Evolutionary conservation across 441 rosid genomes (phyloP).

Genomic region (Lepidium campestre): DNA sequence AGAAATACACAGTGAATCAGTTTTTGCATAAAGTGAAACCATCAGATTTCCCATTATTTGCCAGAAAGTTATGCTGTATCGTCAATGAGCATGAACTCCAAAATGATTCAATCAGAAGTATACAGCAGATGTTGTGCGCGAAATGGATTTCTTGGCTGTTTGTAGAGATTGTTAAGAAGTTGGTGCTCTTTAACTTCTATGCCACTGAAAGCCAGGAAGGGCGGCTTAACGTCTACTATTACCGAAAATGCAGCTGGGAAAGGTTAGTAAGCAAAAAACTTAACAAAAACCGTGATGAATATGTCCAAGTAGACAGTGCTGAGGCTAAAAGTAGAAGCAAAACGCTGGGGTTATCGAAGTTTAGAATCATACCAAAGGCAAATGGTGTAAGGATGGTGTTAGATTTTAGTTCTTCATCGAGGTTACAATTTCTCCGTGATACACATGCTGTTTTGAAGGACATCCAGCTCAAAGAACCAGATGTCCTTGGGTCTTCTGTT

Average conservation of each 20-base stretch:
- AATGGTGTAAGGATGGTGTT: constrained; percentile 66
- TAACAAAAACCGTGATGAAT: constrained; percentile 37
- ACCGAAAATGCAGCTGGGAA: constrained; percentile 68
- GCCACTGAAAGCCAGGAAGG: constrained; percentile 79
- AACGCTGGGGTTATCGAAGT: constrained; percentile 61
- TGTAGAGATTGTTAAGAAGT: constrained; percentile 54
- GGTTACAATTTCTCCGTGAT: constrained; percentile 51
- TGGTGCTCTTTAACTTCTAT: constrained; percentile 72
- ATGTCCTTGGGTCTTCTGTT: constrained; percentile 71
- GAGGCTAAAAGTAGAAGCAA: constrained; percentile 39
- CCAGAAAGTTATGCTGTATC: constrained; percentile 31
- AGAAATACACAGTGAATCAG: constrained; percentile 58
- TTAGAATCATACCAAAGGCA: constrained; percentile 67
- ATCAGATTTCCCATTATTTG: constrained; percentile 46
- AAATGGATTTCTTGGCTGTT: constrained; percentile 91
- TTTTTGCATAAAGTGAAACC: constrained; percentile 60
- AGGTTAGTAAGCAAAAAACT: constrained; percentile 38
- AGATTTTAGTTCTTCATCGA: constrained; percentile 60
- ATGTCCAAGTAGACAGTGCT: constrained; percentile 33
- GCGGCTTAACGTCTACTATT: constrained; percentile 54
- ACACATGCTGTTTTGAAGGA: constrained; percentile 71
- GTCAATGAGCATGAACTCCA: constrained; percentile 1
- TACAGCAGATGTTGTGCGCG: constrained; percentile 32
- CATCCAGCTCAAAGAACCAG: constrained; percentile 58
- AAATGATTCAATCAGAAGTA: constrained; percentile 15